Evolutionary conservation across 2,329 filamentous ascomycete genomes (phyloP).

Genomic region (Cercospora sp.): DNA sequence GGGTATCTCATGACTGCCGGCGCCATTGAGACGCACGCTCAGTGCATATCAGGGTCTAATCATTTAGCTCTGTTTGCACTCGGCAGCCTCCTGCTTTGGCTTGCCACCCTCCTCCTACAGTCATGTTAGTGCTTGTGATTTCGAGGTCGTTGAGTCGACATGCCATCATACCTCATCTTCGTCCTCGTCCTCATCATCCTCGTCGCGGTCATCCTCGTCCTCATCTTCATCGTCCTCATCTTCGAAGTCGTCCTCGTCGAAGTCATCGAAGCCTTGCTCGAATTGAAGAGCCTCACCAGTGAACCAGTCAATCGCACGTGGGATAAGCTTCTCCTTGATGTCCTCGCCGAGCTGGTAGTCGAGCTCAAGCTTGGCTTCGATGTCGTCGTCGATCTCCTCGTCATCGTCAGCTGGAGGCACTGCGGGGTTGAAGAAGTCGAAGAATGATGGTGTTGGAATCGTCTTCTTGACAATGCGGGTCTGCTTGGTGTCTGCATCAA

Average conservation of each 20-base stretch:
- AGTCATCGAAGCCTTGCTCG: slow-evolving; percentile 86
- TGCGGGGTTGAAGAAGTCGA: slow-evolving; percentile 97
- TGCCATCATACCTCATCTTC: slow-evolving; percentile 51
- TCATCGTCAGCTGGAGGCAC: slow-evolving; percentile 79
- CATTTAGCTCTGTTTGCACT: slow-evolving; percentile 86
- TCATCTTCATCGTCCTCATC: slow-evolving; percentile 94
- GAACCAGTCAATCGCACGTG: slow-evolving; percentile 98
- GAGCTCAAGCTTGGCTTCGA: slow-evolving; percentile 95
- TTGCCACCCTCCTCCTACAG: slow-evolving; percentile 75
- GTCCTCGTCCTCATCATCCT: slow-evolving; percentile 67
- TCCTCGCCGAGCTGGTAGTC: slow-evolving; percentile 99
- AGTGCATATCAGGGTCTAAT: slow-evolving; percentile 11
- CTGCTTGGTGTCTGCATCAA: slow-evolving; percentile 84
- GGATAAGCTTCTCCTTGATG: slow-evolving; percentile 99
- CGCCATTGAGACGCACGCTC: neutral
- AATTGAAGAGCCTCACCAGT: slow-evolving; percentile 96
- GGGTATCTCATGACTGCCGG: neutral
- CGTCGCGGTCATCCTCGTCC: slow-evolving; percentile 77
- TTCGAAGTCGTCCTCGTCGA: slow-evolving; percentile 78
- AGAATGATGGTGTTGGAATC: slow-evolving; percentile 95
- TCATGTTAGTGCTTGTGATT: slow-evolving; percentile 14
- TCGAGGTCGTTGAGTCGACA: neutral
- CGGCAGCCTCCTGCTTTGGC: slow-evolving; percentile 89
- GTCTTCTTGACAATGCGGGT: slow-evolving; percentile 99
- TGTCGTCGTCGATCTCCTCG: slow-evolving; percentile 80